A percentile compares a stretch with the other conserved stretches of the same genome.
Conservation (phyloP, 179 eudicot genomes). For the Heliamphora pulchella region DNA sequence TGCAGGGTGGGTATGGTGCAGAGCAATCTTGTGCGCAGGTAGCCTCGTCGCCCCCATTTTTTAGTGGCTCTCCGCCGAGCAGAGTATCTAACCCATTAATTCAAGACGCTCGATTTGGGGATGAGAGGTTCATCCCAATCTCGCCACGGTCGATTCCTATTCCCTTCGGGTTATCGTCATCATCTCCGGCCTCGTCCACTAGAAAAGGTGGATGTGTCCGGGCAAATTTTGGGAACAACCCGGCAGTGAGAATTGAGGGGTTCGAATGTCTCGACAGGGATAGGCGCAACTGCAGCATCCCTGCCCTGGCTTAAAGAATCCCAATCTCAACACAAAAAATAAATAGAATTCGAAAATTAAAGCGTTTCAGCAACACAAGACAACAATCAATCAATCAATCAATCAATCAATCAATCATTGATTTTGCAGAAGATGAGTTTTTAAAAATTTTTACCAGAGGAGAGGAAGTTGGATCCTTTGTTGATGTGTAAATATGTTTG, state of each 20-base stretch:
- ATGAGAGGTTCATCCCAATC: constrained; percentile 44
- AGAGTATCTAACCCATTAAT: constrained; percentile 84
- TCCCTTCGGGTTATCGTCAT: constrained; percentile 30
- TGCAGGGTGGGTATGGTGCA: constrained; percentile 37
- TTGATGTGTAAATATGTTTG: constrained; percentile 5
- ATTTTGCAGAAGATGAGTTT: constrained; percentile 15
- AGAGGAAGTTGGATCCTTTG: neutral
- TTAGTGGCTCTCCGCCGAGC: constrained; percentile 78
- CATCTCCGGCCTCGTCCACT: constrained; percentile 36
- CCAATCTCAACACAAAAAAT: neutral
- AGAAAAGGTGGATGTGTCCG: constrained; percentile 54
- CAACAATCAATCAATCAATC: too few species aligned
- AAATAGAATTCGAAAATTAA: constrained; percentile 11
- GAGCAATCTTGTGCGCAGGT: constrained; percentile 41
- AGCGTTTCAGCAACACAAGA: neutral
- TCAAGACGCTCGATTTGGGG: constrained; percentile 67
- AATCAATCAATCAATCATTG: neutral
- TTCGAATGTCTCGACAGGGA: constrained; percentile 79
- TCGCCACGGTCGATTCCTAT: constrained; percentile 37
- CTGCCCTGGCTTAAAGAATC: constrained; percentile 49
- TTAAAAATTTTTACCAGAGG: neutral
- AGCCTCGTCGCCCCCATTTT: constrained; percentile 79
- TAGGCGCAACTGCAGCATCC: constrained; percentile 73
- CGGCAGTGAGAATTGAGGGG: constrained; percentile 78
- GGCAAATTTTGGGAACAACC: constrained; percentile 63